Evolutionary conservation across 257 asterid species (phyloP), one percentile per base, ranked within the genome.

Genomic region (Plantago ovata): DNA sequence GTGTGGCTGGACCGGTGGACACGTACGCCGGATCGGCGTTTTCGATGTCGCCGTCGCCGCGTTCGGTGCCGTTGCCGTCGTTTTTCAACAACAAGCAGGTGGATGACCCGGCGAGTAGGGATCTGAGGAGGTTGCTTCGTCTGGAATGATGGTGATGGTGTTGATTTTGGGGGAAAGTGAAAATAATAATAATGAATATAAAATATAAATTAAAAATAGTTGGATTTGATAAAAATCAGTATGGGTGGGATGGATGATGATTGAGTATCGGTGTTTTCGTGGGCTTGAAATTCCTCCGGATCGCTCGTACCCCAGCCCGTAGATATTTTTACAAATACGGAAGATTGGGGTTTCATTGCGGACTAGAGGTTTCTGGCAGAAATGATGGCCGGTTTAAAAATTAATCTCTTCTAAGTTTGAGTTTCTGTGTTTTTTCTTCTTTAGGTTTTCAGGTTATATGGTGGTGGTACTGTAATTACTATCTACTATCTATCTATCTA

Each of bases 41-140:
- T 13, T 57, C 28, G 20, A 16, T 61, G 47, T 73, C 82, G 19
- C 82, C 82, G n/a, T 77, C 82, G 13, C 82, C 82, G 0, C 56
- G 76, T 10, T 48, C 74, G 6, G 12, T 77, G 23, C 82, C 82
- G 1, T 24, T 36, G 14, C 82, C 82, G 6, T 36, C 69, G 4
- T 88, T 87, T 42, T 73, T 75, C 71, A 72, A 36, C 74, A 69
- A 11, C 38, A 72, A 39, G 58, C 73, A 41, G 58, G 24, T 13
- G 47, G 50, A 40, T 20, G 58, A 53, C 32, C 53, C 72, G 53
- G 74, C 63, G 1, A 63, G 79, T 19, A 63, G 59, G 43, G 70
- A 56, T 14, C 33, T 77, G 68, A 66, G 83, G 71, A 80, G 78
- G 1, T 47, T 74, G 66, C 84, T 74, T 40, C 72, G 76, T 33